Evolutionary conservation across 148 eudicot species (phyloP).

Genomic region (Cornus kousa): DNA sequence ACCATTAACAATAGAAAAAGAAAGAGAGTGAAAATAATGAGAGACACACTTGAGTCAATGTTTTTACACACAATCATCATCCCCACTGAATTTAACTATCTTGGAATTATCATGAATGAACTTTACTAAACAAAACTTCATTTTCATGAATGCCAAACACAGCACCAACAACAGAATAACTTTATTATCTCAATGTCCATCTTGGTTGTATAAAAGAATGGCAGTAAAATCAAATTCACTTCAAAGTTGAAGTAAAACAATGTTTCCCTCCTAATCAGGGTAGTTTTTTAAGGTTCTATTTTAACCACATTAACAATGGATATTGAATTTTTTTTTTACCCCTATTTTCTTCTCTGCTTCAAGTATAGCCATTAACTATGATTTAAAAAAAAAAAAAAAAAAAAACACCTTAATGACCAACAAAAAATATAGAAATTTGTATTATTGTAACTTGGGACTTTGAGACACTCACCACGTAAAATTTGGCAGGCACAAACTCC

Average conservation of each 20-base stretch:
- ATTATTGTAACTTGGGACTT: no score
- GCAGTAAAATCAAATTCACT: background rate
- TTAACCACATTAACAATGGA: background rate
- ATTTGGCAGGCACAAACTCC: no score
- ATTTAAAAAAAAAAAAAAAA: no score
- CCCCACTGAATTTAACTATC: slow-evolving; percentile 11
- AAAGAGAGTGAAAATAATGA: background rate
- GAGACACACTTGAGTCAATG: background rate
- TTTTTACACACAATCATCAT: background rate
- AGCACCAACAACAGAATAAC: background rate
- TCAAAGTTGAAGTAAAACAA: background rate
- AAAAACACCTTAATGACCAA: no score
- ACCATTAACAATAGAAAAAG: background rate
- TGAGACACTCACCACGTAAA: no score
- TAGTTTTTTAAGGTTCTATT: background rate
- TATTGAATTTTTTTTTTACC: no score
- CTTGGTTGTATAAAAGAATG: background rate
- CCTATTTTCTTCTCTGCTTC: no score
- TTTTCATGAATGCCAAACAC: background rate
- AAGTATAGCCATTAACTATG: no score
- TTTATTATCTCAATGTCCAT: background rate
- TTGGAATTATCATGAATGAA: slow-evolving; percentile 10
- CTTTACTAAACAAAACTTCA: background rate
- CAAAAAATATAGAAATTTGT: no score
- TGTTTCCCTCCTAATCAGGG: background rate